phyloP scores from a whole-genome alignment of 257 asterid species.

The Gardenia jasminoides region DNA sequence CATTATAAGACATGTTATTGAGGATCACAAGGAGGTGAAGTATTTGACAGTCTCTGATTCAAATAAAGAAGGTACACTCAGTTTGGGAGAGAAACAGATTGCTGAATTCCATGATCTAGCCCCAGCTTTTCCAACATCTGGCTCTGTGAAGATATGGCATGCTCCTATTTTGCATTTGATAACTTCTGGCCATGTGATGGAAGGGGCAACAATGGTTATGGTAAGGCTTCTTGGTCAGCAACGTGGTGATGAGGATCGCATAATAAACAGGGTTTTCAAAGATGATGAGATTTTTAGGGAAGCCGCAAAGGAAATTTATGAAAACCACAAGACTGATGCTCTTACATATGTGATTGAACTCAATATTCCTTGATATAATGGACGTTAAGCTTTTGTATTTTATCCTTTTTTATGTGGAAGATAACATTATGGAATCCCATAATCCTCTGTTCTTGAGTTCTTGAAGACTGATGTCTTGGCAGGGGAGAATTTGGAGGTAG shows the following conservation, averaged over 20 bases:
- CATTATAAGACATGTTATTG: not conserved
- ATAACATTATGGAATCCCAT: not conserved
- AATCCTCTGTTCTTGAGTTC: not conserved
- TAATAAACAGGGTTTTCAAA: not conserved
- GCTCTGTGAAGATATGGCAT: slow-evolving; percentile 7
- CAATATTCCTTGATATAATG: not conserved
- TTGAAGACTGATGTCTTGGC: not conserved
- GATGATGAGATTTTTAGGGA: slow-evolving; percentile 7
- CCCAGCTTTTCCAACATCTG: not conserved
- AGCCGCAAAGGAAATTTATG: slow-evolving; percentile 4
- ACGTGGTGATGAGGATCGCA: not conserved
- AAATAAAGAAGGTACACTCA: not conserved
- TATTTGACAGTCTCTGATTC: not conserved
- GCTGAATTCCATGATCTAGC: not conserved
- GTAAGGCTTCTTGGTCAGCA: slow-evolving; percentile 1
- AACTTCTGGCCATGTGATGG: not conserved
- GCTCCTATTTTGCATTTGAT: not conserved
- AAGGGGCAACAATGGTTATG: slow-evolving; percentile 4
- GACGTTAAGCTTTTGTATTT: not conserved
- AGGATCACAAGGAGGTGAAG: slow-evolving; percentile 1
- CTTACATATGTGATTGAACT: slow-evolving; percentile 2
- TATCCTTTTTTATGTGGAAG: not conserved
- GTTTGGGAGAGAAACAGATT: not conserved
- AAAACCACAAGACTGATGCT: slow-evolving; percentile 4
- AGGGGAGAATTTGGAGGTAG: not conserved